phyloP scores from a whole-genome alignment of 352 stramenopile genomes.

The Pythium aquatile region DNA sequence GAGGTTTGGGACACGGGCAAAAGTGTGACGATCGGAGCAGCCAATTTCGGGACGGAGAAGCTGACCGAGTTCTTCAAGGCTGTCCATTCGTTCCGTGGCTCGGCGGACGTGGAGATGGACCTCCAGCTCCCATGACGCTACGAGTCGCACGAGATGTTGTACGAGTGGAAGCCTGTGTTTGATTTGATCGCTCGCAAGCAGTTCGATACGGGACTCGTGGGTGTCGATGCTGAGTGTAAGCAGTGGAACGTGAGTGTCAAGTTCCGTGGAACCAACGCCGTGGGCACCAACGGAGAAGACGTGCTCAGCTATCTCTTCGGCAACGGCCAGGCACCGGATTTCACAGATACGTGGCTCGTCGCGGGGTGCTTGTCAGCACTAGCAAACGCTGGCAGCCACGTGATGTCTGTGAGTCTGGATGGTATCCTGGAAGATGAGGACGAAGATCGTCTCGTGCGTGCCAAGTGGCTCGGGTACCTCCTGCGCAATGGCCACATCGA shows the following conservation, averaged over 20 bases:
- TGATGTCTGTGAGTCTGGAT: constrained; percentile 5
- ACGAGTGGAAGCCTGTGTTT: constrained; percentile 10
- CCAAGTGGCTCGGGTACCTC: constrained; percentile 19
- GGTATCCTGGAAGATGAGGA: constrained; percentile 7
- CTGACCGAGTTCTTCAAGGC: constrained; percentile 2
- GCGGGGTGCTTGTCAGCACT: constrained; percentile 11
- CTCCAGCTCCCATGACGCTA: not conserved
- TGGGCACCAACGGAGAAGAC: not conserved
- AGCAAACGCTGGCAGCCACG: constrained; percentile 7
- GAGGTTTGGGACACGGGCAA: too few relatives aligned
- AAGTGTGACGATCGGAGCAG: not conserved
- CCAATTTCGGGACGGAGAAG: not conserved
- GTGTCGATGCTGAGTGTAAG: not conserved
- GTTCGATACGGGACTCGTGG: not conserved
- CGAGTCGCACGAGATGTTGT: constrained; percentile 3
- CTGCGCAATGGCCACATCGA: not conserved
- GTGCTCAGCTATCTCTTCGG: not conserved
- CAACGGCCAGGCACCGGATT: not conserved
- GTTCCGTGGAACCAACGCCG: not conserved
- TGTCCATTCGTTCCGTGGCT: constrained; percentile 7
- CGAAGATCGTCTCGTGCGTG: constrained; percentile 2
- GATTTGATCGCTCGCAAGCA: not conserved
- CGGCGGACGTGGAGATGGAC: not conserved
- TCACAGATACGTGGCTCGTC: constrained; percentile 1
- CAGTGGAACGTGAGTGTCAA: not conserved